Percentiles rank a stretch among this genome's conserved stretches.
These are phyloP conservation scores for Aspergillus heteromorphus DNA, from an alignment of 495 filamentous ascomycete genomes.

Conservation along the genomic window DNA sequence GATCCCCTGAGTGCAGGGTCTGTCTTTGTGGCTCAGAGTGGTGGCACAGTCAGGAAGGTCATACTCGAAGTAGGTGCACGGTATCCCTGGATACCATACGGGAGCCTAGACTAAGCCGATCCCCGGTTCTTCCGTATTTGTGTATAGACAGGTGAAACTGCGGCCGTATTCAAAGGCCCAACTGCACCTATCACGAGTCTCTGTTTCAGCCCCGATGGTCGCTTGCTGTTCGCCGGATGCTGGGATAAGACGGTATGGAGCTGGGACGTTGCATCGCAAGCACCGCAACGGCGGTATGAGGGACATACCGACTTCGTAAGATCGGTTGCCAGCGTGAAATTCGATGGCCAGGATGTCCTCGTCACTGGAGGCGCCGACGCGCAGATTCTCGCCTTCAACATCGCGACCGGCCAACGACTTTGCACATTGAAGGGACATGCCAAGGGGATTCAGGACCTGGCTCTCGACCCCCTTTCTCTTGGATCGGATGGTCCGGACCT, in stretches of 20 bases:
- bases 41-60: slow-evolving; percentile 67
- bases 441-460: slow-evolving; percentile 69
- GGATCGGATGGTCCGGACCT: slow-evolving; percentile 35
- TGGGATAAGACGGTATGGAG: slow-evolving; percentile 93
- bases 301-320: slow-evolving; percentile 94
- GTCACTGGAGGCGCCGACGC: slow-evolving; percentile 85
- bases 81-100: slow-evolving; percentile 3
- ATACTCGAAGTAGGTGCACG: slow-evolving; percentile 67
- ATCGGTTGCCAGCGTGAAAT: slow-evolving; percentile 49
- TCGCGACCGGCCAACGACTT: slow-evolving; percentile 57
- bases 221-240: slow-evolving; percentile 72
- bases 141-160: slow-evolving; percentile 43
- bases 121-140: neutral
- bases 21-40: slow-evolving; percentile 80
- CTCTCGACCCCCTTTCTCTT: slow-evolving; percentile 56
- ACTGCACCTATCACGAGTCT: slow-evolving; percentile 74
- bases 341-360: slow-evolving; percentile 58
- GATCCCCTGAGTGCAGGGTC: slow-evolving; percentile 58
- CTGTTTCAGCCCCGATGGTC: slow-evolving; percentile 56
- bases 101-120: slow-evolving; percentile 4
- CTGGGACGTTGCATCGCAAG: slow-evolving; percentile 58
- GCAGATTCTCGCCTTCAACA: slow-evolving; percentile 78
- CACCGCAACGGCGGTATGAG: slow-evolving; percentile 51
- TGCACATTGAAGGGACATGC: slow-evolving; percentile 74
- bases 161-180: slow-evolving; percentile 64